Base-by-base conservation (phyloP, 768 basidiomycete species). In the Mrakia hoshinonis region DNA sequence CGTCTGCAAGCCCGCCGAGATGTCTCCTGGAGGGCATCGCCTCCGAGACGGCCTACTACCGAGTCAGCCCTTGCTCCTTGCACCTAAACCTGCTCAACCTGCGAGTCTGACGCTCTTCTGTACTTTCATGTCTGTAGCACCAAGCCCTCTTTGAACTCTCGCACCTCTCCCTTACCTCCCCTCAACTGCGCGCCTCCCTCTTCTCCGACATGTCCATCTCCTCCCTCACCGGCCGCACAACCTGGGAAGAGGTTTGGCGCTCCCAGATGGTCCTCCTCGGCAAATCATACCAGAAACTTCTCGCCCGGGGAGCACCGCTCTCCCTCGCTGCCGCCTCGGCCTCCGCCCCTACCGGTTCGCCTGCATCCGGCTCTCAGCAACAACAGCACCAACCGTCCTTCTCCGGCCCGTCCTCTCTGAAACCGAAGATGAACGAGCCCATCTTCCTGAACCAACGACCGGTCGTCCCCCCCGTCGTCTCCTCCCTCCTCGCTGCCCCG, bases 131-230 rank as follows among this genome's bases (percentile, higher is more conserved):
- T 13, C 39, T 22, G 20, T 26, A 69, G 68, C 62, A 68, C 52
- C 67, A 68, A 31, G 72, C 72, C 38, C 72, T 68, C 34, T 67
- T 68, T 43, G 72, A 73, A 36, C 52, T 73, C 48, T 47, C 72
- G 22, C 67, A 73, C 48, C 63, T 68, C n/a, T 38, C 61, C 46
- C 34, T 62, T 29, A 54, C 67, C 49, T 54, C 67, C n/a, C 47
- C 72, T 5, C 6, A 52, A 34, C 65, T 67, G 26, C 58, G 72
- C 18, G 7, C 11, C 10, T 39, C 67, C 18, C 58, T 73, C 55
- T 73, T 63, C 38, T n/a, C 18, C 47, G 72, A 73, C 52, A 60
- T 72, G 15, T 34, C 70, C 36, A 31, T 60, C 67, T 47, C 54
- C 11, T 7, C 64, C 48, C 10, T 24, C 29, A 47, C 46, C 29